These are phyloP conservation scores for Trifolium fragiferum DNA, from an alignment of 306 rosid genomes.

Conservation along the genomic window DNA sequence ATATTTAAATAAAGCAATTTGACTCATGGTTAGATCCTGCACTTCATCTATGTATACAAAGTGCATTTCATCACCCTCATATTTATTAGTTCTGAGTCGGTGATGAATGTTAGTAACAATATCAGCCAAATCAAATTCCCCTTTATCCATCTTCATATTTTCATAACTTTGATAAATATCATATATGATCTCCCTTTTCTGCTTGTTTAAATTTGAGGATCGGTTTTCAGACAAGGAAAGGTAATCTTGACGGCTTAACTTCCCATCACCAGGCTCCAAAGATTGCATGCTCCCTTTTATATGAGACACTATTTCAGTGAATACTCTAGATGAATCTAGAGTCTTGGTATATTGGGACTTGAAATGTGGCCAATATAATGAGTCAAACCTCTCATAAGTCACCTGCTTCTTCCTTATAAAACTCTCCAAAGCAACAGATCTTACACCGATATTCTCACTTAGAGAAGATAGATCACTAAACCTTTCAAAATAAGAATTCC, in stretches of 20 bases:
- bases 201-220: conserved; percentile 49
- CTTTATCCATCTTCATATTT: conserved; percentile 59
- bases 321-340: conserved; percentile 66
- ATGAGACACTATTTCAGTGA: conserved; percentile 69
- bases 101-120: conserved; percentile 67
- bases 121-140: conserved; percentile 79
- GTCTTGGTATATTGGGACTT: conserved; percentile 55
- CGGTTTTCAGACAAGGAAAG: conserved; percentile 48
- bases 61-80: conserved; percentile 57
- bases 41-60: conserved; percentile 83
- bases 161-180: conserved; percentile 65
- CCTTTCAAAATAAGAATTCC: conserved; percentile 68
- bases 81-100: conserved; percentile 49
- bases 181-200: conserved; percentile 57
- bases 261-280: conserved; percentile 48
- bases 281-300: conserved; percentile 65
- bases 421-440: conserved; percentile 57
- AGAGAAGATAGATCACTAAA: conserved; percentile 44
- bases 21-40: conserved; percentile 81
- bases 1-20: conserved; percentile 70
- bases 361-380: conserved; percentile 74
- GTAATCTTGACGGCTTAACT: conserved; percentile 57
- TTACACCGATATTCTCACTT: conserved; percentile 36
- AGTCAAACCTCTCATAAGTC: conserved; percentile 64
- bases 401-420: conserved; percentile 65